A percentile compares a stretch with the other conserved stretches of the same genome.
These are phyloP conservation scores for Leccinum rimulosum DNA, from an alignment of 768 basidiomycete species.

Conservation along the genomic window DNA sequence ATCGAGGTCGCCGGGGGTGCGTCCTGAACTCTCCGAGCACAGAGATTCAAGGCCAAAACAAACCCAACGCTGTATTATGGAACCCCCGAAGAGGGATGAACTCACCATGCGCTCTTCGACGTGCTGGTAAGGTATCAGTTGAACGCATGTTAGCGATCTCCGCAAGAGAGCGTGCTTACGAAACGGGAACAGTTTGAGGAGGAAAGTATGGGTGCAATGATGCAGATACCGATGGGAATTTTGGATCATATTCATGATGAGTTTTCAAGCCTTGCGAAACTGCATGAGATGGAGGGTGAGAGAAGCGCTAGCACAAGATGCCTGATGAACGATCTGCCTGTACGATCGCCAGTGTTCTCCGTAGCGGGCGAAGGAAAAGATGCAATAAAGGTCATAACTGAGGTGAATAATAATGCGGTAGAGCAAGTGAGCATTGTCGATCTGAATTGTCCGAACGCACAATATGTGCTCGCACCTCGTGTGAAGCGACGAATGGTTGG, in stretches of 20 bases:
- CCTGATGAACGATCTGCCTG: neutral
- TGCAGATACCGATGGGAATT: neutral
- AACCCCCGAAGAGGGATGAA: neutral
- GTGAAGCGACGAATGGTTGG: neutral
- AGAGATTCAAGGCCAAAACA: neutral
- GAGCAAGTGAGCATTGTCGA: neutral
- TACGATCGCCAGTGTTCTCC: neutral
- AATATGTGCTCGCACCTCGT: neutral
- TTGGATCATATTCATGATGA: neutral
- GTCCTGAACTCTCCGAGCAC: neutral
- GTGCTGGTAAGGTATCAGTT: neutral
- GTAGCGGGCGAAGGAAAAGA: neutral
- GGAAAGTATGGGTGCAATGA: neutral
- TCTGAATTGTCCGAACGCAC: neutral
- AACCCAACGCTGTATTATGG: neutral
- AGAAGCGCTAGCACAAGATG: neutral
- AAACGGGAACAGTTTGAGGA: neutral
- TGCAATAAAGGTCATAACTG: neutral
- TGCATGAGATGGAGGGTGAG: neutral
- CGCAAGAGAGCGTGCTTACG: neutral
- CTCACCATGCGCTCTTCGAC: neutral
- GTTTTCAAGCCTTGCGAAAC: neutral
- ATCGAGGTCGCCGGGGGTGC: neutral
- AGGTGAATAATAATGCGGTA: neutral
- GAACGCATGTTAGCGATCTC: neutral